These are phyloP conservation scores for Kokia cookei DNA, from an alignment of 441 rosid species.

Conservation along the genomic window DNA sequence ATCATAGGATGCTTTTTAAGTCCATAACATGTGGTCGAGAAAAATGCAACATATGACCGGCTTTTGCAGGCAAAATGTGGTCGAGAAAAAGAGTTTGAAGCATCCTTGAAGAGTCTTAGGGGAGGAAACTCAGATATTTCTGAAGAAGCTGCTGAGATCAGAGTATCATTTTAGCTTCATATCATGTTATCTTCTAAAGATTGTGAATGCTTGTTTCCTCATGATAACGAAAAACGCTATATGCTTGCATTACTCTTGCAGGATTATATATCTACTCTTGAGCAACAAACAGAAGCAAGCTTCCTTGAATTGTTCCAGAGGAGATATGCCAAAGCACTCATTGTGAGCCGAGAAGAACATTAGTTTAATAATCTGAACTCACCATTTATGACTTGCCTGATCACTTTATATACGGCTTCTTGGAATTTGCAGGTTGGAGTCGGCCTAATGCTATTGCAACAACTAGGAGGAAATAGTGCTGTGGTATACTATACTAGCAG, in stretches of 20 bases:
- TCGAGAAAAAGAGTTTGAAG: constrained; percentile 23
- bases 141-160: constrained; percentile 26
- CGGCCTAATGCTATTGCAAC: constrained; percentile 62
- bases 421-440: constrained; percentile 45
- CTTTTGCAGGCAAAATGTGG: constrained; percentile 32
- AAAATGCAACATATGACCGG: background rate
- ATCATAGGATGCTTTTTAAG: background rate
- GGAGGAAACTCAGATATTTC: constrained; percentile 26
- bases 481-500: constrained; percentile 33
- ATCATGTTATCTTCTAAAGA: background rate
- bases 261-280: constrained; percentile 30
- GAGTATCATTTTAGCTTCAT: constrained; percentile 12
- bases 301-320: constrained; percentile 35
- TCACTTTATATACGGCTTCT: background rate
- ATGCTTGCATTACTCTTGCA: background rate
- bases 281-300: constrained; percentile 13
- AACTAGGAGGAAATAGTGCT: constrained; percentile 51
- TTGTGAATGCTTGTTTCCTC: background rate
- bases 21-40: background rate
- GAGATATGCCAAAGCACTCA: constrained; percentile 40
- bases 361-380: background rate
- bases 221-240: background rate
- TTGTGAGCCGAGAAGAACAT: constrained; percentile 34
- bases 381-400: background rate
- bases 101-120: constrained; percentile 26